Conservation (phyloP, 257 asterid species). For the Orobanche coerulescens region DNA sequence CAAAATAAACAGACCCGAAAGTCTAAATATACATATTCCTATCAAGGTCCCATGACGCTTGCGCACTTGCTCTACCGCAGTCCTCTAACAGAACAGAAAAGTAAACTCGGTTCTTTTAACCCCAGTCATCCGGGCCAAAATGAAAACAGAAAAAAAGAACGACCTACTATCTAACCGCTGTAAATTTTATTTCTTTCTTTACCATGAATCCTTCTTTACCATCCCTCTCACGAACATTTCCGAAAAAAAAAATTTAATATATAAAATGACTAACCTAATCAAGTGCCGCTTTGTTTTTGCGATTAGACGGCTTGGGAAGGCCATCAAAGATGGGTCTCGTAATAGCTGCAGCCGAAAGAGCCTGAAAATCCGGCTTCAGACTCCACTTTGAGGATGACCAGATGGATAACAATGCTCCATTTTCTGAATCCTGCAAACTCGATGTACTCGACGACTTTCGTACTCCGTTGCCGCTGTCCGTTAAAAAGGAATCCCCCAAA, state of each 20-base stretch:
- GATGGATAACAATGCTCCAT: constrained; percentile 40
- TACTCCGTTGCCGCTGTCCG: constrained; percentile 35
- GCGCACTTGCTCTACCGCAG: constrained; percentile 22
- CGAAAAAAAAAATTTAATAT: background rate
- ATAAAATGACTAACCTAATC: constrained; percentile 36
- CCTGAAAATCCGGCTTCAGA: constrained; percentile 69
- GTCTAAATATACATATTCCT: constrained; percentile 44
- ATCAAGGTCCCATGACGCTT: constrained; percentile 16
- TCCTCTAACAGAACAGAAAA: constrained; percentile 19
- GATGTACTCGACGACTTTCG: constrained; percentile 70
- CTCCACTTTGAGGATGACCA: constrained; percentile 76
- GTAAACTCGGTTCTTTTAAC: constrained; percentile 7
- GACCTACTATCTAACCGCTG: constrained; percentile 13
- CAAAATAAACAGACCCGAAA: constrained; percentile 28
- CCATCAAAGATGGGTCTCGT: constrained; percentile 76
- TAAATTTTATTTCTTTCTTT: constrained; percentile 24
- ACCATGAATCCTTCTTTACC: constrained; percentile 12
- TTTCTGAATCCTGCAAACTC: constrained; percentile 62
- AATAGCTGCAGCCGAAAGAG: constrained; percentile 57
- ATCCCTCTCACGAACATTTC: constrained; percentile 22
- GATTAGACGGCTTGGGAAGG: constrained; percentile 49
- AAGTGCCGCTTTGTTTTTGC: constrained; percentile 66
- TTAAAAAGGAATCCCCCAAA: constrained; percentile 41
- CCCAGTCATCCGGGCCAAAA: constrained; percentile 13
- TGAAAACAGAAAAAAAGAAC: background rate